Percentiles rank a stretch among this genome's conserved stretches.
phyloP scores from a whole-genome alignment of 176 grass and related monocot species.

The bread wheat (Triticum aestivum) region DNA sequence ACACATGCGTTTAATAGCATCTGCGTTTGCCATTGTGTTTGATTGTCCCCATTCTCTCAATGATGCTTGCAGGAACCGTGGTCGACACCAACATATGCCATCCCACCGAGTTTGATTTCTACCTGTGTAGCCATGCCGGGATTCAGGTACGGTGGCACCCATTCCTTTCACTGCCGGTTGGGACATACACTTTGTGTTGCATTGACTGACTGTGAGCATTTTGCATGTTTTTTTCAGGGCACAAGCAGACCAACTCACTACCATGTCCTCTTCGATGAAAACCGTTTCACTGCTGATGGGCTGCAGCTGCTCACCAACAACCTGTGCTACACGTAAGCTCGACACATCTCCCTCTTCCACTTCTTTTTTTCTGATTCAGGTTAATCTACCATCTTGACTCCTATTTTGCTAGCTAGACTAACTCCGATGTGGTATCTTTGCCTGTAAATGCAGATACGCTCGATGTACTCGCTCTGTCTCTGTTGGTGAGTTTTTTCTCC shows the following conservation, averaged over 20 bases:
- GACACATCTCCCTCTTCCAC: not conserved
- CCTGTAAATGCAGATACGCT: slow-evolving; percentile 60
- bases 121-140: slow-evolving; percentile 80
- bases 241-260: slow-evolving; percentile 67
- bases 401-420: not conserved
- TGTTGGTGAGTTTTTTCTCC: slow-evolving; percentile 42
- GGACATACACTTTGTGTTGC: not conserved
- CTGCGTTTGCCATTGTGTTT: not conserved
- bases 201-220: not conserved
- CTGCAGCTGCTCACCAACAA: slow-evolving; percentile 59
- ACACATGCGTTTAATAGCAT: not conserved
- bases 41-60: not conserved
- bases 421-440: not conserved
- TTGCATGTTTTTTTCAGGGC: slow-evolving; percentile 33
- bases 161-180: not conserved
- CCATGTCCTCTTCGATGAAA: slow-evolving; percentile 59
- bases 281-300: slow-evolving; percentile 45
- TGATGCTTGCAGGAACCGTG: slow-evolving; percentile 55
- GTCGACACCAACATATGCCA: slow-evolving; percentile 71
- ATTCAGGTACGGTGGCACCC: slow-evolving; percentile 41
- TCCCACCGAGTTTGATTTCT: slow-evolving; percentile 79
- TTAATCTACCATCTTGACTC: not conserved
- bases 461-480: slow-evolving; percentile 83
- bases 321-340: slow-evolving; percentile 71
- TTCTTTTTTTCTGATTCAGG: not conserved